phyloP scores from a whole-genome alignment of 495 filamentous ascomycete species.

The Penicillium odoratum region DNA sequence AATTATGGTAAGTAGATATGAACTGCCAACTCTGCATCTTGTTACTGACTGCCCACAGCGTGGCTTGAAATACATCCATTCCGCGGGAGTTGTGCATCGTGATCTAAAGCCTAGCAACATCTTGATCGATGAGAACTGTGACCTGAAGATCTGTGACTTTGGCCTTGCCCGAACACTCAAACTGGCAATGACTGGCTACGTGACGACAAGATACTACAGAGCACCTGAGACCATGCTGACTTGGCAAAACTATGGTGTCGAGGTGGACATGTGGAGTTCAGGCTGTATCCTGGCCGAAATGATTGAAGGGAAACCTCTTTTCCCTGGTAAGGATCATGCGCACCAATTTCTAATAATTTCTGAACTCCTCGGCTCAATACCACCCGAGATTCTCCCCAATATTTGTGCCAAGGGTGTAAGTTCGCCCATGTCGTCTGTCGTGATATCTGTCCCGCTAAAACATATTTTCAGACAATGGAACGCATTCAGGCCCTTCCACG shows the following conservation, averaged over 20 bases:
- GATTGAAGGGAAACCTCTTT: constrained; percentile 3
- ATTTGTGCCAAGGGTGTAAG: constrained; percentile 2
- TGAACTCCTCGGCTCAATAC: constrained; percentile 1
- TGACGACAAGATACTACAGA: constrained; percentile 9
- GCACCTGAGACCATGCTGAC: constrained; percentile 10
- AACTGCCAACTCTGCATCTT: not conserved
- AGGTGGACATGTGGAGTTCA: constrained; percentile 12
- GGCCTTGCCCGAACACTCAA: constrained; percentile 2
- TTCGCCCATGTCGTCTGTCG: not conserved
- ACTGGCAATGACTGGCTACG: constrained; percentile 7
- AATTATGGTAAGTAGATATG: not conserved
- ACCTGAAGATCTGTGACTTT: constrained; percentile 13
- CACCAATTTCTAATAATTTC: constrained; percentile 3
- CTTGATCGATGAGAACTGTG: constrained; percentile 10
- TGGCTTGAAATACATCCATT: constrained; percentile 11
- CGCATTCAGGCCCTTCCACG: not conserved
- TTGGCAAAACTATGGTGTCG: constrained; percentile 6
- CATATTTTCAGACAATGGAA: constrained; percentile 1
- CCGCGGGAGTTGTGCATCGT: constrained; percentile 6
- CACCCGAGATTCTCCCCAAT: not conserved
- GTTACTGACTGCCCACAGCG: not conserved
- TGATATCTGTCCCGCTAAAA: not conserved
- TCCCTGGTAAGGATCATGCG: constrained; percentile 4
- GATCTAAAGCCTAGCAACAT: constrained; percentile 12
- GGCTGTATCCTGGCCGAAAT: constrained; percentile 12